Evolutionary conservation across 305 asterid genomes (phyloP).

Genomic region (Fraxinus ornus): DNA sequence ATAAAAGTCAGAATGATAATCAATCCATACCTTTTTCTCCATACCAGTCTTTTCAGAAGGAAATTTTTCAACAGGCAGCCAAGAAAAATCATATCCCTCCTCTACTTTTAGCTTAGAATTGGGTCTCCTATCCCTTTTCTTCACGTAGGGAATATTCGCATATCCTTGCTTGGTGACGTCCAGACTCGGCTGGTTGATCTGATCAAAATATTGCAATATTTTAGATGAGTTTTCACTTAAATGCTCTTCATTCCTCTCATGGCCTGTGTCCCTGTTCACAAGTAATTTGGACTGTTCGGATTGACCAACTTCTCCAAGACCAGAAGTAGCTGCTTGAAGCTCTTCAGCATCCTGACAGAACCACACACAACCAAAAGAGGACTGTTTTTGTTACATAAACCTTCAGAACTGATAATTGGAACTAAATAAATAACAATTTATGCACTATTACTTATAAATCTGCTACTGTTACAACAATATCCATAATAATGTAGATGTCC

Average conservation of each 20-base stretch:
- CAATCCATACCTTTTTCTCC: background rate
- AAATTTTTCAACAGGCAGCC: background rate
- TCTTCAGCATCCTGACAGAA: conserved; percentile 5
- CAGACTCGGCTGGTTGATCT: background rate
- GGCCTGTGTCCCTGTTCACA: background rate
- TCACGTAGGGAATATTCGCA: background rate
- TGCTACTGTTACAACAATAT: background rate
- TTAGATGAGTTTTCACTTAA: background rate
- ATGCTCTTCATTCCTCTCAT: background rate
- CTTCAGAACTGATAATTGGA: background rate
- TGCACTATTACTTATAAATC: background rate
- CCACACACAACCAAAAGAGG: background rate
- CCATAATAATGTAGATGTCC: background rate
- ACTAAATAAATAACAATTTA: background rate
- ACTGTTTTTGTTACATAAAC: background rate
- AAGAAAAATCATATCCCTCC: background rate
- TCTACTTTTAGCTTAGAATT: conserved; percentile 1
- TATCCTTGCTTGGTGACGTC: background rate
- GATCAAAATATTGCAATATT: background rate
- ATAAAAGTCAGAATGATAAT: background rate
- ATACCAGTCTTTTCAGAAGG: background rate
- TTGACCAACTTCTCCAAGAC: background rate
- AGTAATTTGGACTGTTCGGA: background rate
- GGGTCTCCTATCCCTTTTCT: conserved; percentile 5
- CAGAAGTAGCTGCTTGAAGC: background rate